Evolutionary conservation across 1,139 yeast genomes (phyloP).

Genomic region (Waltiozyma sp.): DNA sequence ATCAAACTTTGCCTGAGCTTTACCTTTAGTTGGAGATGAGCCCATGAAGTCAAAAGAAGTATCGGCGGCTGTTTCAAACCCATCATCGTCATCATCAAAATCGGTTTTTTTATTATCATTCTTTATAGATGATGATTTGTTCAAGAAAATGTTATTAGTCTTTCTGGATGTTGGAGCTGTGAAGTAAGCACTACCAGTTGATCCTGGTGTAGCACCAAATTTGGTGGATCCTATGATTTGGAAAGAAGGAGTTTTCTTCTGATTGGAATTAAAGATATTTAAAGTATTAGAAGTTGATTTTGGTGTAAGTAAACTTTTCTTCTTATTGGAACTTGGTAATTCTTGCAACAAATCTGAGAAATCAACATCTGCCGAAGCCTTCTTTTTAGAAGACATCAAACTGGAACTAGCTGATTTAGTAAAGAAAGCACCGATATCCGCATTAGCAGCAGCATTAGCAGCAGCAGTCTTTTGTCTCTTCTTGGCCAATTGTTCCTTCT

Average conservation of each 20-base stretch:
- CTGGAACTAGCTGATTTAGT: slow-evolving; percentile 24
- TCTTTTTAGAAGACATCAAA: slow-evolving; percentile 10
- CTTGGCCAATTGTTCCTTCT: slow-evolving; percentile 13
- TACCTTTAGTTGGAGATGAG: slow-evolving; percentile 16
- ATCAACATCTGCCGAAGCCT: slow-evolving; percentile 24
- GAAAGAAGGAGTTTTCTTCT: slow-evolving; percentile 1
- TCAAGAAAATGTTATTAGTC: neutral
- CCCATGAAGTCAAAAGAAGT: slow-evolving; percentile 15
- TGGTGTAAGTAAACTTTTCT: slow-evolving; percentile 1
- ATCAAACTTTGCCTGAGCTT: neutral
- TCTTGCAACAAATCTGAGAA: slow-evolving; percentile 40
- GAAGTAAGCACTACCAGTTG: neutral
- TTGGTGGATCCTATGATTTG: neutral
- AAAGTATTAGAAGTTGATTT: neutral
- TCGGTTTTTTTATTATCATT: slow-evolving; percentile 4
- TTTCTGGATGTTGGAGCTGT: neutral
- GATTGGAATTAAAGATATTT: slow-evolving; percentile 3
- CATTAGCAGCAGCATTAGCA: slow-evolving; percentile 32
- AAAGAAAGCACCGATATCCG: slow-evolving; percentile 45
- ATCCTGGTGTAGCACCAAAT: neutral
- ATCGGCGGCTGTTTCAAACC: slow-evolving; percentile 12
- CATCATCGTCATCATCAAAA: slow-evolving; percentile 10
- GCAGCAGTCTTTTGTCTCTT: slow-evolving; percentile 23
- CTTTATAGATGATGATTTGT: slow-evolving; percentile 1
- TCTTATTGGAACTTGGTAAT: slow-evolving; percentile 20